Conservation (phyloP, 2,329 filamentous ascomycete genomes). For the Trichoderma lentiforme region DNA sequence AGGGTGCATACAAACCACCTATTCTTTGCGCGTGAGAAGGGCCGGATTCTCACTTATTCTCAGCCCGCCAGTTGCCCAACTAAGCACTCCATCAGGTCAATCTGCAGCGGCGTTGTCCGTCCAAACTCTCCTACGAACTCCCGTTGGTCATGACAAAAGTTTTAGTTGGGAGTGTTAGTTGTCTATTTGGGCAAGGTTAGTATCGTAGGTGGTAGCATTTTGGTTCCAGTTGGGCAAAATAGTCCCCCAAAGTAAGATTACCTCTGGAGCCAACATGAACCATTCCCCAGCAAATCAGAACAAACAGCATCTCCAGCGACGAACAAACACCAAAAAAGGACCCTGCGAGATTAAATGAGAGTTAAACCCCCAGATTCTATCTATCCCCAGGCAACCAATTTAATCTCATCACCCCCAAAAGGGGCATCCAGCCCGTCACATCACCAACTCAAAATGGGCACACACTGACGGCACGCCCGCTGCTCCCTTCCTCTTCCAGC, state of each 20-base stretch:
- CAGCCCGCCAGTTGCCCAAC: not conserved
- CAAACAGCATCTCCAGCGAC: not conserved
- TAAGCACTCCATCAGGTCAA: not conserved
- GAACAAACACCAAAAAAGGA: not conserved
- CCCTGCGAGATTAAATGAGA: not conserved
- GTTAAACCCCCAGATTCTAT: not conserved
- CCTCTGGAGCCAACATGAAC: not conserved
- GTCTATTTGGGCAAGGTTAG: not conserved
- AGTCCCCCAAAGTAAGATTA: not conserved
- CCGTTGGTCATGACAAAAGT: not conserved
- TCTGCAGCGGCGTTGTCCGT: not conserved
- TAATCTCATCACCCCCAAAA: not conserved
- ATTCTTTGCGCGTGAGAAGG: not conserved
- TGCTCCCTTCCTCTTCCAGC: not conserved
- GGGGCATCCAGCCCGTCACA: not conserved
- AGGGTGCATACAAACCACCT: not conserved
- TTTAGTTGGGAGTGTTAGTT: not conserved
- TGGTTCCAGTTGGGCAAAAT: not conserved
- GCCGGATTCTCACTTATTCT: not conserved
- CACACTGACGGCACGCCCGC: not conserved
- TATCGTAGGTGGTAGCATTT: not conserved
- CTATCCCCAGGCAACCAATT: not conserved
- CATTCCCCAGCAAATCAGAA: not conserved
- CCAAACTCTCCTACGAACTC: not conserved
- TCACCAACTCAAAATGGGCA: not conserved